phyloP scores from a whole-genome alignment of 139 green algal genomes.

The Chlamydomonas sp. region DNA sequence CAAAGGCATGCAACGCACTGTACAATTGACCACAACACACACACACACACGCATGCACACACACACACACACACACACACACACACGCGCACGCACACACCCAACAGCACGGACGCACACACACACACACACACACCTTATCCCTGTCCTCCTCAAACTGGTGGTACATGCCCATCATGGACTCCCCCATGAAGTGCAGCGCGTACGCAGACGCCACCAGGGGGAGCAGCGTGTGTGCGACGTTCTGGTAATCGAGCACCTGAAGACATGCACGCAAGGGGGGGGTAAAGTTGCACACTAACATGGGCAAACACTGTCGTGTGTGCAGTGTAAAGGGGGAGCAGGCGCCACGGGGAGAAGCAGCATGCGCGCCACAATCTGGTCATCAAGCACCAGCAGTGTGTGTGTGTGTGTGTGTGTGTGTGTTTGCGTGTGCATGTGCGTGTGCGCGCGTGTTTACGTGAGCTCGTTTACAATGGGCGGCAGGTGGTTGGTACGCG shows the following conservation, averaged over 20 bases:
- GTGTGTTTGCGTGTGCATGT: too few species aligned
- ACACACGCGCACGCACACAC: too few species aligned
- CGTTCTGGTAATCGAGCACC: conserved; percentile 95
- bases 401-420: too few species aligned
- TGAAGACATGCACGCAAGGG: conserved; percentile 23
- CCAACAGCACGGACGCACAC: not conserved
- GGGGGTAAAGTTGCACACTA: not conserved
- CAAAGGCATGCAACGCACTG: not conserved
- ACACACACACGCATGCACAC: not conserved
- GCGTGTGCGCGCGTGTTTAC: too few species aligned
- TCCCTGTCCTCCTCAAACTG: conserved; percentile 52
- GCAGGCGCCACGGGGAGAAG: too few species aligned
- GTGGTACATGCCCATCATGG: conserved; percentile 75
- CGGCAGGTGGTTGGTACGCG: too few species aligned
- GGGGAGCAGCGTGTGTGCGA: conserved; percentile 68
- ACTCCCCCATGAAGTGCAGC: conserved; percentile 68
- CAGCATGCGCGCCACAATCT: too few species aligned
- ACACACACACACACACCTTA: conserved; percentile 2
- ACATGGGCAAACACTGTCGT: not conserved
- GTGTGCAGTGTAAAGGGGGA: too few species aligned
- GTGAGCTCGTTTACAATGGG: too few species aligned
- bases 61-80: not conserved
- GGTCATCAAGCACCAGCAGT: too few species aligned
- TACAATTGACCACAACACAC: too few species aligned
- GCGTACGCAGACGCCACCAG: conserved; percentile 77